Conservation (phyloP, 352 stramenopile genomes). For the Phytopythium kandeliae region DNA sequence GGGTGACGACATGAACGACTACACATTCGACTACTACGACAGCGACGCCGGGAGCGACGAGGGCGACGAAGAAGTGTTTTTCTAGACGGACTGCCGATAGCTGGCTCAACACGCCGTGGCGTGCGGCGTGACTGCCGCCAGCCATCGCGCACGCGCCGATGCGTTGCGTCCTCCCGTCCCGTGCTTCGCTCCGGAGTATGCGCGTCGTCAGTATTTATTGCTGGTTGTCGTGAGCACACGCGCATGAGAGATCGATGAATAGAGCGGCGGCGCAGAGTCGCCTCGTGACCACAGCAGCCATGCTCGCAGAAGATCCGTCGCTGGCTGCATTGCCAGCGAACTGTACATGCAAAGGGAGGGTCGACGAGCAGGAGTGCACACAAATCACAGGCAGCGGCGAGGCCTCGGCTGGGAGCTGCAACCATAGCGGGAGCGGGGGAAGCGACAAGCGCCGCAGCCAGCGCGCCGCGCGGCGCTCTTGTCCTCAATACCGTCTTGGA, state of each 20-base stretch:
- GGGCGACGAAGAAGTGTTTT: slow-evolving; percentile 73
- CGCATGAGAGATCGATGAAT: not conserved
- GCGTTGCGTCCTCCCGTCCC: no score
- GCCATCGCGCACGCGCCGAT: no score
- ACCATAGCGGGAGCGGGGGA: no score
- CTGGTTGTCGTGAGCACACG: not conserved
- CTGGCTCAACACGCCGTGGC: not conserved
- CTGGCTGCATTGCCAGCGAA: not conserved
- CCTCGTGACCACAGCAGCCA: not conserved
- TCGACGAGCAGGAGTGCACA: not conserved
- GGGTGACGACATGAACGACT: slow-evolving; percentile 77
- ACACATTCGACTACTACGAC: slow-evolving; percentile 80
- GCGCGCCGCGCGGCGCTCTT: not conserved
- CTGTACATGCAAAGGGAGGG: not conserved
- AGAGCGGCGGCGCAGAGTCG: not conserved
- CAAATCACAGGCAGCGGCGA: not conserved
- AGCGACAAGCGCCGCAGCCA: no score
- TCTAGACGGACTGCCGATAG: slow-evolving; percentile 36
- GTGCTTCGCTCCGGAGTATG: no score
- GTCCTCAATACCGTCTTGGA: not conserved
- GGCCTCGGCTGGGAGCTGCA: not conserved
- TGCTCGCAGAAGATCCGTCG: not conserved
- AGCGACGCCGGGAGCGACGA: slow-evolving; percentile 64
- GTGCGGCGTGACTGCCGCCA: no score
- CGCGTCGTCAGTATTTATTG: slow-evolving; percentile 5